phyloP scores from a whole-genome alignment of 352 stramenopile species.

The Pythium rhizo-oryzae region DNA sequence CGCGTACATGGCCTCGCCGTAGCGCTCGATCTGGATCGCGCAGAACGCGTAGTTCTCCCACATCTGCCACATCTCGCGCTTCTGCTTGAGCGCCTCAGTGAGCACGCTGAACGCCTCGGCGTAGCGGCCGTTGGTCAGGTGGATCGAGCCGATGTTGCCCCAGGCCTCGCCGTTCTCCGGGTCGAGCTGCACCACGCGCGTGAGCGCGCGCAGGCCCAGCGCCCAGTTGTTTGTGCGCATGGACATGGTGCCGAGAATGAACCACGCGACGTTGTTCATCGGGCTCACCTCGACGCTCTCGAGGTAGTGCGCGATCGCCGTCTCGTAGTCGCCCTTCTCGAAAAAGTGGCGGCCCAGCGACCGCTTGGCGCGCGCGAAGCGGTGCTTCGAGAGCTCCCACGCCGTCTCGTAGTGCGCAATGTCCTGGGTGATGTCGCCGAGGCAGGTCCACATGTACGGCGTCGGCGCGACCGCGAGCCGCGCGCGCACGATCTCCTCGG shows the following conservation, averaged over 20 bases:
- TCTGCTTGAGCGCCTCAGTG: conserved; percentile 88
- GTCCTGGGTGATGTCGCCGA: conserved; percentile 93
- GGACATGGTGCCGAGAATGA: conserved; percentile 89
- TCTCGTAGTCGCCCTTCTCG: conserved; percentile 81
- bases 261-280: conserved; percentile 92
- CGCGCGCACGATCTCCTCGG: conserved; percentile 90
- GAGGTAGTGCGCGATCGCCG: conserved; percentile 80
- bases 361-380: conserved; percentile 92
- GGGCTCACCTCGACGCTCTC: conserved; percentile 88
- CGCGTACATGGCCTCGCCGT: conserved; percentile 82
- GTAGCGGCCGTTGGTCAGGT: conserved; percentile 84
- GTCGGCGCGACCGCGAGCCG: conserved; percentile 84
- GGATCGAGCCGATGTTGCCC: conserved; percentile 95
- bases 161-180: conserved; percentile 94
- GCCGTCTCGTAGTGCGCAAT: conserved; percentile 90
- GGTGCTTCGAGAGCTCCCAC: conserved; percentile 90
- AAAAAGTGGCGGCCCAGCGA: conserved; percentile 90
- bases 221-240: conserved; percentile 92
- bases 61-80: conserved; percentile 92
- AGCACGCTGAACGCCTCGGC: conserved; percentile 82
- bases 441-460: conserved; percentile 93
- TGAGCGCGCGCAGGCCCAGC: conserved; percentile 88
- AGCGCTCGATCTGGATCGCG: conserved; percentile 73
- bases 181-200: conserved; percentile 93
- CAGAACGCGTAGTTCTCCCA: conserved; percentile 91